These are phyloP conservation scores for Claviceps africana DNA, from an alignment of 2,329 filamentous ascomycete species.

Conservation along the genomic window DNA sequence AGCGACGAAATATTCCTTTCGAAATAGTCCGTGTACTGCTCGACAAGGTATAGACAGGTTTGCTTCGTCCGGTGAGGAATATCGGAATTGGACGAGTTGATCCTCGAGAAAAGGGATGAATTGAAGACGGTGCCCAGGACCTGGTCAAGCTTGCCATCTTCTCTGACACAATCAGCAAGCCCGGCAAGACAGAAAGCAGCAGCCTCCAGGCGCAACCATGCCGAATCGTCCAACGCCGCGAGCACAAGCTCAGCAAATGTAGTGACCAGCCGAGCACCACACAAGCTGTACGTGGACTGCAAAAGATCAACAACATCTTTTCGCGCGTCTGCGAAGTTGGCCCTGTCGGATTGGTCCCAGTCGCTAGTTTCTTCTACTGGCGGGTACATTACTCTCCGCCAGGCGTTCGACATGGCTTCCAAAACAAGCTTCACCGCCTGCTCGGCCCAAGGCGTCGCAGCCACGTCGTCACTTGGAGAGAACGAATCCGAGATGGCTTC, in stretches of 20 bases:
- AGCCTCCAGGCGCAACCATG: conserved; percentile 48
- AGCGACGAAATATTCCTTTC: conserved; percentile 53
- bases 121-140: conserved; percentile 48
- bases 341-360: conserved; percentile 58
- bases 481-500: conserved; percentile 50
- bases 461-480: conserved; percentile 35
- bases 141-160: conserved; percentile 42
- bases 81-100: conserved; percentile 32
- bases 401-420: conserved; percentile 51
- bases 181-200: conserved; percentile 50
- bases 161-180: conserved; percentile 50
- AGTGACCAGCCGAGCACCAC: conserved; percentile 40
- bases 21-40: conserved; percentile 65
- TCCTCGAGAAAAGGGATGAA: conserved; percentile 40
- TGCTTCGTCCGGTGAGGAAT: conserved; percentile 52
- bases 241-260: conserved; percentile 43
- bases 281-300: conserved; percentile 53
- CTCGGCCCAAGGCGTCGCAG: conserved; percentile 39
- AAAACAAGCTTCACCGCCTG: conserved; percentile 45
- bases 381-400: conserved; percentile 57
- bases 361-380: conserved; percentile 38
- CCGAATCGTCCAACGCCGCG: conserved; percentile 30
- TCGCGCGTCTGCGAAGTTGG: conserved; percentile 56
- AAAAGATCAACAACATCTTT: conserved; percentile 70
- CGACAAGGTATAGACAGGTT: conserved; percentile 55